Evolutionary conservation across 1,284 basidiomycete species (phyloP).

Genomic region (Ganoderma boninense): DNA sequence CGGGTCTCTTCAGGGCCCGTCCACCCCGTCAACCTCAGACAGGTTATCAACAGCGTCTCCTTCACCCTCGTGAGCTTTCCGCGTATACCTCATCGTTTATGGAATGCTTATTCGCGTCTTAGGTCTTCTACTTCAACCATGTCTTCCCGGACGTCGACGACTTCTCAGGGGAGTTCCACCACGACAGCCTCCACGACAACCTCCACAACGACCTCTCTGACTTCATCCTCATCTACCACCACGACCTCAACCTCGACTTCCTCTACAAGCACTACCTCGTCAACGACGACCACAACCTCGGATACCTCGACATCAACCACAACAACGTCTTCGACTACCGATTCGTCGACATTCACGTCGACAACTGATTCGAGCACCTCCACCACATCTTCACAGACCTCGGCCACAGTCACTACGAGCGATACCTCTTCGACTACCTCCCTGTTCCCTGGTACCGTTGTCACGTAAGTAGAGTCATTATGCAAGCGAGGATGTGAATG

Average conservation of each 20-base stretch:
- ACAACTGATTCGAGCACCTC: slow-evolving; percentile 3
- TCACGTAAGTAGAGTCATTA: slow-evolving; percentile 13
- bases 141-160: slow-evolving; percentile 21
- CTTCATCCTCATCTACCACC: slow-evolving; percentile 16
- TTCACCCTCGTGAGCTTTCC: slow-evolving; percentile 15
- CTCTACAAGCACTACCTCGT: slow-evolving; percentile 16
- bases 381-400: slow-evolving; percentile 2
- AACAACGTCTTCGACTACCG: slow-evolving; percentile 17
- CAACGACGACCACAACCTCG: slow-evolving; percentile 22
- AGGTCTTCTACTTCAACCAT: slow-evolving; percentile 13
- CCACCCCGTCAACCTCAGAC: slow-evolving; percentile 7
- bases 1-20: not conserved
- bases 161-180: slow-evolving; percentile 22
- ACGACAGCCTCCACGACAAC: slow-evolving; percentile 17
- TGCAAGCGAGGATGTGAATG: too few species aligned
- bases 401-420: slow-evolving; percentile 4
- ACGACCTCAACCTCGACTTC: slow-evolving; percentile 27
- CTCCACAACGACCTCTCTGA: slow-evolving; percentile 12
- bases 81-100: not conserved
- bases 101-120: not conserved
- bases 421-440: not conserved
- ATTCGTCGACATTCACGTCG: slow-evolving; percentile 18
- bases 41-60: slow-evolving; percentile 12
- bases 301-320: slow-evolving; percentile 13
- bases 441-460: not conserved